Conservation (phyloP, 352 stramenopile genomes). For the Phytophthora crassamura region DNA sequence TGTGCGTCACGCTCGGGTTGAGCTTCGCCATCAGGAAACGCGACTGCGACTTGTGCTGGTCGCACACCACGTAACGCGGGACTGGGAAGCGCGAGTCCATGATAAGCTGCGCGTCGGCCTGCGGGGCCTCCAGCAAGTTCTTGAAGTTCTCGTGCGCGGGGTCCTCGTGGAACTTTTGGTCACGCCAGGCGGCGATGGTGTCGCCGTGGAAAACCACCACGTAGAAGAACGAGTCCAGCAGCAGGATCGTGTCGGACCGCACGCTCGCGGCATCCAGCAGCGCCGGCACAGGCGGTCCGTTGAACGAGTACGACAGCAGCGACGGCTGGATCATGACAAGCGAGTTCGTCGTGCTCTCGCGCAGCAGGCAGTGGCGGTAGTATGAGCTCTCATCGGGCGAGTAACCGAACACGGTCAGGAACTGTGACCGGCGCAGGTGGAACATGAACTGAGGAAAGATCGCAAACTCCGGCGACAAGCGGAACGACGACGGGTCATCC, state of each 20-base stretch:
- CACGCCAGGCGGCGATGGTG: slow-evolving; percentile 98
- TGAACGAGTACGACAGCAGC: slow-evolving; percentile 98
- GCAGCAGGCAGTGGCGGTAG: slow-evolving; percentile 95
- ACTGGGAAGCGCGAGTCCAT: slow-evolving; percentile 99
- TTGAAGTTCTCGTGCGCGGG: slow-evolving; percentile 98
- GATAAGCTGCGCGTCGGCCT: slow-evolving; percentile 98
- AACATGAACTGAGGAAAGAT: slow-evolving; percentile 99
- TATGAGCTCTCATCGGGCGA: slow-evolving; percentile 98
- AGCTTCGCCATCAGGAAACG: slow-evolving; percentile 99
- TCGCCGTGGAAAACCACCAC: slow-evolving; percentile 99
- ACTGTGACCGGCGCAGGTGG: slow-evolving; percentile 98
- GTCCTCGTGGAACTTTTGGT: slow-evolving; percentile 96
- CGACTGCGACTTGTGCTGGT: slow-evolving; percentile 99
- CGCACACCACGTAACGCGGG: slow-evolving; percentile 99
- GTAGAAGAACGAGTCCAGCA: slow-evolving; percentile 99
- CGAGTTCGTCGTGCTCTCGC: slow-evolving; percentile 98
- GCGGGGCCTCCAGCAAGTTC: slow-evolving; percentile 97
- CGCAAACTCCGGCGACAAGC: slow-evolving; percentile 96
- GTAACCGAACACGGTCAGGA: slow-evolving; percentile 99
- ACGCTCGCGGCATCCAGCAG: slow-evolving; percentile 93
- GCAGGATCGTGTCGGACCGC: slow-evolving; percentile 97
- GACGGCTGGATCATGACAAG: slow-evolving; percentile 99
- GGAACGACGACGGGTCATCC: slow-evolving; percentile 97
- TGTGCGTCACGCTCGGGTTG: slow-evolving; percentile 98
- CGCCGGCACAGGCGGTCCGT: slow-evolving; percentile 89